Evolutionary conservation across 257 asterid species (phyloP), one percentile per base, ranked within the genome.

Genomic region (Schizonepeta tenuifolia): DNA sequence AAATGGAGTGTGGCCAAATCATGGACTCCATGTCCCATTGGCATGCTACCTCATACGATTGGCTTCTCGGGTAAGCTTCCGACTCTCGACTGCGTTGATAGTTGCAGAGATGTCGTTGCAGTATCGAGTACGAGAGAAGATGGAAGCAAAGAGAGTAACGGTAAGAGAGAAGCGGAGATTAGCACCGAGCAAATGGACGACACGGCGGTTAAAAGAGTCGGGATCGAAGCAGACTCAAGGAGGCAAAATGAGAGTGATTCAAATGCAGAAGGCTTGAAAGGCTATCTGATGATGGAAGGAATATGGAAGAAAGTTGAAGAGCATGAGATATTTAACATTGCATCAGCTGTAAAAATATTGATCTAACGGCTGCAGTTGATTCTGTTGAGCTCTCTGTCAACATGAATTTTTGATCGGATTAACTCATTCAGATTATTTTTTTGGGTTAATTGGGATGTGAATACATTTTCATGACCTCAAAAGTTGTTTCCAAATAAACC

Each of bases 1-100:
- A 79, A 69, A 82, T 87, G 96, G 94, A 50, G 40, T 44, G 82
- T 86, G 56, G 72, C 67, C 0, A 81, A 89, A 74, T 78, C 88
- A 24, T 90, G 97, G 97, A 90, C 69, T 44, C 85, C 86, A 50
- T 88, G 98, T 50, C 97, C 98, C 28, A 84, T 89, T 20, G 98
- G 98, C 47, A 84, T 84, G 97, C 69, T 91, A 31, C 92, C 96
- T n/a, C 83, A 80, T 49, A 28, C 77, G 9, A 72, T 85, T 58
- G 89, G 96, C 61, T 87, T 86, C 33, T 85, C 92, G 0, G 96
- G 97, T 5, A 77, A 71, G 31, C 78, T 84, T 59, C 89, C 96
- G 0, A 54, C 77, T 78, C 90, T 93, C 54, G 86, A 80, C 64
- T 76, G 72, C 24, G 69, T 50, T 70, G 80, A 43, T 20, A 78